A percentile compares a stretch with the other conserved stretches of the same genome.
phyloP scores from a whole-genome alignment of 257 asterid species.

The Parsonsia alboflavescens region DNA sequence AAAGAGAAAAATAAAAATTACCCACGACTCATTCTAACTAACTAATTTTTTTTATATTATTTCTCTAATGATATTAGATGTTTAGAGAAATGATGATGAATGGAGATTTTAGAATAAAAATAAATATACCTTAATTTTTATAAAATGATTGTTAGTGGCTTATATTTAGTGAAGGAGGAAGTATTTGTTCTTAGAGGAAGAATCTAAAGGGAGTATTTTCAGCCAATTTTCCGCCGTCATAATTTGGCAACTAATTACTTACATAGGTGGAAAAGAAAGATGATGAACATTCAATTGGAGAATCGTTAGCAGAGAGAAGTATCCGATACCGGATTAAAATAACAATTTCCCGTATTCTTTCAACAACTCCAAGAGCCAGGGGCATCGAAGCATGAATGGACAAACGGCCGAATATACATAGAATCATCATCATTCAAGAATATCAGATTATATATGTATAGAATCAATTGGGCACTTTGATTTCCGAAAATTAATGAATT shows the following conservation, averaged over 20 bases:
- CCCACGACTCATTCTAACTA: too few species aligned
- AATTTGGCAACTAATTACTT: neutral
- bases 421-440: neutral
- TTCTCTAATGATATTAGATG: too few species aligned
- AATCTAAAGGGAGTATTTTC: neutral
- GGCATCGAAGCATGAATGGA: neutral
- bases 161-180: too few species aligned
- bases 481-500: neutral
- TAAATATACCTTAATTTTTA: too few species aligned
- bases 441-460: neutral
- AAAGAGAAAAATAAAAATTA: neutral
- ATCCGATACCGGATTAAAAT: constrained; percentile 1
- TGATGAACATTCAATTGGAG: neutral
- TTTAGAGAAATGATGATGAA: too few species aligned
- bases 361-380: constrained; percentile 24
- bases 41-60: too few species aligned
- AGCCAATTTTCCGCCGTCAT: constrained; percentile 5
- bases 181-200: too few species aligned
- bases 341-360: constrained; percentile 17
- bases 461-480: neutral
- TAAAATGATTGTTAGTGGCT: too few species aligned
- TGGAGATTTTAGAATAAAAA: too few species aligned
- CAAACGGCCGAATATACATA: constrained; percentile 12
- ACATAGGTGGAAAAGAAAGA: neutral
- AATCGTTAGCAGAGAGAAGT: constrained; percentile 11